Conservation (phyloP, 2,329 filamentous ascomycete genomes). For the Raffaelea arxii region DNA sequence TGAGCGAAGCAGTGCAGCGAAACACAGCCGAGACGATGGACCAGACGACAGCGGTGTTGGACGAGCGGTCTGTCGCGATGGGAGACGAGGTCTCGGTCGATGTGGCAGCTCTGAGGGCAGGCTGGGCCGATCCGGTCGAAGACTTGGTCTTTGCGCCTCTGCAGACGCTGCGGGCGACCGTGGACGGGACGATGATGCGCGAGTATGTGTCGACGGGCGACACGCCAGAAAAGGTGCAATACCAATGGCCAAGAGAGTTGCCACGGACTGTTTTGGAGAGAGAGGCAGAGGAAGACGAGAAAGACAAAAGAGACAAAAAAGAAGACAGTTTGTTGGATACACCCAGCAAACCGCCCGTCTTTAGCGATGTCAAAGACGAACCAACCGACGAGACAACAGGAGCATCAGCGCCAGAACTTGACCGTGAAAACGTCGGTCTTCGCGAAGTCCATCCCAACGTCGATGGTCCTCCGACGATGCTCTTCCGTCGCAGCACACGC, state of each 20-base stretch:
- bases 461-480: slow-evolving; percentile 14
- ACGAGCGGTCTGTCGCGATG: slow-evolving; percentile 32
- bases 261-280: slow-evolving; percentile 57
- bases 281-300: slow-evolving; percentile 27
- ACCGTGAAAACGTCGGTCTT: slow-evolving; percentile 33
- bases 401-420: neutral
- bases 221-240: slow-evolving; percentile 73
- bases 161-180: slow-evolving; percentile 57
- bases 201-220: slow-evolving; percentile 81
- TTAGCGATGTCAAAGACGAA: neutral
- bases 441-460: slow-evolving; percentile 45
- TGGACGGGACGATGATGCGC: slow-evolving; percentile 53
- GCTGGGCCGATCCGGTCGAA: no score
- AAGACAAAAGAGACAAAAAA: slow-evolving; percentile 15
- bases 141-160: slow-evolving; percentile 59
- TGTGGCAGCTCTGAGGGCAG: slow-evolving; percentile 30
- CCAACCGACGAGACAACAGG: slow-evolving; percentile 3
- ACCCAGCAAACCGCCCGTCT: slow-evolving; percentile 1
- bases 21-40: slow-evolving; percentile 62
- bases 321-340: neutral
- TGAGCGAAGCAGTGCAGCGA: slow-evolving; percentile 59
- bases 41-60: slow-evolving; percentile 58
- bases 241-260: slow-evolving; percentile 69
- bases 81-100: slow-evolving; percentile 47
- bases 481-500: slow-evolving; percentile 35